These are phyloP conservation scores for Xanthoconium separans DNA, from an alignment of 1,284 basidiomycete genomes.

Conservation along the genomic window DNA sequence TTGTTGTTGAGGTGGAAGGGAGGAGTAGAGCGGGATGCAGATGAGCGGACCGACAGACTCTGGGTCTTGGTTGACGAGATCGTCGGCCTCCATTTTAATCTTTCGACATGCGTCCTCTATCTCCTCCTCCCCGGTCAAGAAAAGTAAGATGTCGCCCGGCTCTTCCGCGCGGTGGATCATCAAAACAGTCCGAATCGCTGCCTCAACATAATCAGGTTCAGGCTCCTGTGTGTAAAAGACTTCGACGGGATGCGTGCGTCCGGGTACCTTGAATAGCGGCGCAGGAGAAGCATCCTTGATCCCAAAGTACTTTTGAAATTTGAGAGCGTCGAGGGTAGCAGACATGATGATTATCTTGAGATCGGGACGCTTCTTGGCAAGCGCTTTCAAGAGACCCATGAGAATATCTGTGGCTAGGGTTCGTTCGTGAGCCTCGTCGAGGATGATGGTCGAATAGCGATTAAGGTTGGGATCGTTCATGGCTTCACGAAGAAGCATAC, in stretches of 20 bases:
- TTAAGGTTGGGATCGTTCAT: conserved; percentile 93
- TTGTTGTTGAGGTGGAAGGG: conserved; percentile 90
- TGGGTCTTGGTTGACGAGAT: conserved; percentile 68
- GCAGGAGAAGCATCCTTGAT: conserved; percentile 56
- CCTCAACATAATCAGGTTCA: conserved; percentile 96
- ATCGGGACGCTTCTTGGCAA: conserved; percentile 81
- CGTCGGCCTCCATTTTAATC: conserved; percentile 90
- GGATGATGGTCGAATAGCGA: conserved; percentile 95
- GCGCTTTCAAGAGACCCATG: conserved; percentile 84
- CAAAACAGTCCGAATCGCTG: conserved; percentile 93
- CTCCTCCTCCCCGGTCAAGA: conserved; percentile 98
- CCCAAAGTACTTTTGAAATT: conserved; percentile 96
- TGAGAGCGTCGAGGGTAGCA: conserved; percentile 94
- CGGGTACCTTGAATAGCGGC: conserved; percentile 94
- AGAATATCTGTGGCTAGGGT: conserved; percentile 98
- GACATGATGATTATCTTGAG: conserved; percentile 99
- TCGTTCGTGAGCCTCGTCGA: conserved; percentile 98
- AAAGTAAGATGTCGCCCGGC: conserved; percentile 90
- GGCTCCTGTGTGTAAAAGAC: conserved; percentile 96
- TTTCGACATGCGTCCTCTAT: conserved; percentile 97
- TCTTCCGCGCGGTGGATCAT: conserved; percentile 98
- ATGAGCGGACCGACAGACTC: conserved; percentile 82
- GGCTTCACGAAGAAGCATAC: conserved; percentile 96
- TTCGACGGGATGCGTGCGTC: conserved; percentile 95
- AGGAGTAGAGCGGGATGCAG: conserved; percentile 93